Percentiles rank a stretch among this genome's conserved stretches.
Conservation (phyloP, 1,284 basidiomycete species). For the Ganoderma boninense region DNA sequence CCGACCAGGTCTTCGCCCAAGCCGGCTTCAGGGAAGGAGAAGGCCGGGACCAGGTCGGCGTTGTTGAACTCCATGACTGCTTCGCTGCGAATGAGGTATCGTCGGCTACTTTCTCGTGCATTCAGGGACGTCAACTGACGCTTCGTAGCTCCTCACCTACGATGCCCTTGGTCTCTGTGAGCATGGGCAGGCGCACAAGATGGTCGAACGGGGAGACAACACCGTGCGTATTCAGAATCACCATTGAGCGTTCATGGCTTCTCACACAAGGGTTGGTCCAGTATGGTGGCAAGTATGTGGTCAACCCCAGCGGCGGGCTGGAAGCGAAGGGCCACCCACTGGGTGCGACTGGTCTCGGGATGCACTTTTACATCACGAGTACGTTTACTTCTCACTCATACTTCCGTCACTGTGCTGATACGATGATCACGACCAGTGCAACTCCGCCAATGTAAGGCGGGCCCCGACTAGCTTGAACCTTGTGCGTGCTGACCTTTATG, state of each 20-base stretch:
- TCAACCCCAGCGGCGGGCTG: conserved; percentile 88
- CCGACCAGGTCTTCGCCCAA: conserved; percentile 76
- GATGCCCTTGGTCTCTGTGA: conserved; percentile 83
- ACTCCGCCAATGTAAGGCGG: conserved; percentile 67
- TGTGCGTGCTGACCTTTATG: neutral
- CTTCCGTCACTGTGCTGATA: conserved; percentile 13
- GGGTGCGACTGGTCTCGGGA: conserved; percentile 86
- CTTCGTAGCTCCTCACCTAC: conserved; percentile 78
- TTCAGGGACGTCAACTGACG: neutral
- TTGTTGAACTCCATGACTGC: conserved; percentile 88
- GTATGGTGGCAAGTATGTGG: conserved; percentile 89
- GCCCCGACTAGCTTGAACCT: neutral
- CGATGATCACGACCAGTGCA: conserved; percentile 59
- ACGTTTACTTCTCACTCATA: conserved; percentile 40
- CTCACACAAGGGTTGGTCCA: conserved; percentile 35
- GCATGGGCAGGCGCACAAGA: conserved; percentile 73
- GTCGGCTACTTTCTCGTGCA: neutral
- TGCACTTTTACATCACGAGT: conserved; percentile 90
- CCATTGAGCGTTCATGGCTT: neutral
- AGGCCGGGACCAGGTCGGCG: conserved; percentile 80
- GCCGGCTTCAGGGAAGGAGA: conserved; percentile 73
- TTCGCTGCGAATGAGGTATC: conserved; percentile 80
- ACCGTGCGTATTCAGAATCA: conserved; percentile 56
- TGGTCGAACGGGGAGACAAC: conserved; percentile 83
- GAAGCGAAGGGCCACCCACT: conserved; percentile 90